phyloP scores from a whole-genome alignment of 2,329 filamentous ascomycete species.

The Neopestalotiopsis rosae region DNA sequence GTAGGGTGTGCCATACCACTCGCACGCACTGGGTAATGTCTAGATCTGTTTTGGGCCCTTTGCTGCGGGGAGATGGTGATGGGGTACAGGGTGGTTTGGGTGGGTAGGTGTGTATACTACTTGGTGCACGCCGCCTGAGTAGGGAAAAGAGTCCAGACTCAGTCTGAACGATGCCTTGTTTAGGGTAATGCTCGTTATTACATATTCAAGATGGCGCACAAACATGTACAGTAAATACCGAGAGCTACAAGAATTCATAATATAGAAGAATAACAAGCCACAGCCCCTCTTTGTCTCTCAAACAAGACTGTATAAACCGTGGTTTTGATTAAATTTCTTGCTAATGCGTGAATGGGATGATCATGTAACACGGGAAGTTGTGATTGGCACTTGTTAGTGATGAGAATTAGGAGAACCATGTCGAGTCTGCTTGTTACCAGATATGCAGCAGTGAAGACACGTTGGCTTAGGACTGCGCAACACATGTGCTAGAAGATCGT shows the following conservation, averaged over 20 bases:
- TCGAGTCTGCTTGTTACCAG: neutral
- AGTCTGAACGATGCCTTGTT: no score
- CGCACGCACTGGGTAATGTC: neutral
- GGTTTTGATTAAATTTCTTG: neutral
- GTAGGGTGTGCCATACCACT: no score
- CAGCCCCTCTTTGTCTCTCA: neutral
- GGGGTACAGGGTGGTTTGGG: neutral
- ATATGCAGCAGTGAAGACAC: neutral
- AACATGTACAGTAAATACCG: neutral
- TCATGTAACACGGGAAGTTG: constrained; percentile 3
- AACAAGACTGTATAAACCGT: neutral
- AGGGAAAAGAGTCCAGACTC: no score
- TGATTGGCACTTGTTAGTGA: neutral
- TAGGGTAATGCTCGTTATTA: no score
- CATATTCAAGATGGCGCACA: neutral
- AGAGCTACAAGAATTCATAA: neutral
- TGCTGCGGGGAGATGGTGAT: constrained; percentile 3
- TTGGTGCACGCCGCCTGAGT: neutral
- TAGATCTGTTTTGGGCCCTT: neutral
- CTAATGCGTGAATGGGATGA: neutral
- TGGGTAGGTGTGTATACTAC: neutral
- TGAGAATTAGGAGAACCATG: neutral
- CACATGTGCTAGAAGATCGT: neutral
- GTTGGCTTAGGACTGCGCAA: neutral
- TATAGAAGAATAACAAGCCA: neutral